Evolutionary conservation across 2,329 filamentous ascomycete species (phyloP), one percentile per base, ranked within the genome.

Genomic region (Sporothrix humicola): DNA sequence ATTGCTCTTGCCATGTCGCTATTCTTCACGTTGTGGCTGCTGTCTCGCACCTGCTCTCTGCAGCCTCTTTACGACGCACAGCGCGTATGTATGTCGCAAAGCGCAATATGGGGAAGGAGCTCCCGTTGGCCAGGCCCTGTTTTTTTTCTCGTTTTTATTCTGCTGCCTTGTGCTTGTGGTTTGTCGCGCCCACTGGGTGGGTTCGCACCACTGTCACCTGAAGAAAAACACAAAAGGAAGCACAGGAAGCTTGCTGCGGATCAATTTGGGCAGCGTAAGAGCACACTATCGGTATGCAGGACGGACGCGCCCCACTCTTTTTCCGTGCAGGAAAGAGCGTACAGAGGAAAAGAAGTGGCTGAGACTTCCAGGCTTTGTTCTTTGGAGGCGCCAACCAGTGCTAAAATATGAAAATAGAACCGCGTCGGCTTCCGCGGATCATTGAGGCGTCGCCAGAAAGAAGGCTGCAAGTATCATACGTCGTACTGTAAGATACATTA

Each of bases 371-470:
- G 26, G 66, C 26, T 20, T 23, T 37, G 23, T 31, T n/a, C 31
- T 37, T 37, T 37, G 31, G 31, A 37, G 31, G 17, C 12, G 46
- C 46, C 65, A 13, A 52, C 26, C 10, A 50, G 10, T 13, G 13
- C 15, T 52, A 23, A 26, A 52, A 68, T 50, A 10, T 31, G 1
- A 65, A 23, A 65, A 65, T 42, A 42, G 31, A 61, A 61, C 42
- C 17, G 17, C 61, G 12, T 23, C 65, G 66, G 66, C 66, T 69
- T 69, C 48, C 56, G 26, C 48, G 66, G 66, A 54, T 52, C 66
- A n/a, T 10, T 48, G 31, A 37, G 31, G 31, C 31, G 31, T 37
- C 7, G 31, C 7, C 31, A 37, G 31, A 37, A 37, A 12, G 13
- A 42, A 23, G 48, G 46, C 46, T 69, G 23, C n/a, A 37, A 20